Conservation (phyloP, 805 yeast genomes). For the Cyberlindnera sargentensis region DNA sequence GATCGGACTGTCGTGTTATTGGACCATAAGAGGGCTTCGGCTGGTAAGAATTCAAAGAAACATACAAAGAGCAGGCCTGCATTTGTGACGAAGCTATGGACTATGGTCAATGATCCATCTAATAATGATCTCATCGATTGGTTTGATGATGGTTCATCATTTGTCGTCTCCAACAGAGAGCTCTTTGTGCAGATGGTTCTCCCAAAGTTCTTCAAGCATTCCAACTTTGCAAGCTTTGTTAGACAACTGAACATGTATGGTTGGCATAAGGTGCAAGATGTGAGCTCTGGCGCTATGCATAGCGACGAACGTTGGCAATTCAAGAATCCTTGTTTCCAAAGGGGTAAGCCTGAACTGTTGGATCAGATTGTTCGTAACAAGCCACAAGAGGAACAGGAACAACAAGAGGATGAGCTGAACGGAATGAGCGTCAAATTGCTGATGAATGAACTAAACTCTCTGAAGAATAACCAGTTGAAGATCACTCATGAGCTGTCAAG, state of each 20-base stretch:
- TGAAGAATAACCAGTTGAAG: slow-evolving; percentile 71
- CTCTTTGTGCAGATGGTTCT: slow-evolving; percentile 71
- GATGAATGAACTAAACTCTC: slow-evolving; percentile 34
- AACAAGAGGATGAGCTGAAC: slow-evolving; percentile 2
- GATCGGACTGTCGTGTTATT: slow-evolving; percentile 3
- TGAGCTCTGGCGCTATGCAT: slow-evolving; percentile 64
- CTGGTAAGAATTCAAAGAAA: slow-evolving; percentile 3
- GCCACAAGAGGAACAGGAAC: slow-evolving; percentile 21
- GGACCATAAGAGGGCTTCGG: slow-evolving; percentile 1
- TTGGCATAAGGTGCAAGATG: slow-evolving; percentile 97
- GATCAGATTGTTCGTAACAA: slow-evolving; percentile 81
- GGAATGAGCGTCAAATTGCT: slow-evolving; percentile 27
- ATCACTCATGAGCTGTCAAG: slow-evolving; percentile 81
- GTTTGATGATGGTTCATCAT: slow-evolving; percentile 79
- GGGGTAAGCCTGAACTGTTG: slow-evolving; percentile 75
- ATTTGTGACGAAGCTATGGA: slow-evolving; percentile 90
- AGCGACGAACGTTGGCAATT: slow-evolving; percentile 86
- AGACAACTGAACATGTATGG: slow-evolving; percentile 98
- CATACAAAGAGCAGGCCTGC: slow-evolving; percentile 62
- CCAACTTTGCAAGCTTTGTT: slow-evolving; percentile 92
- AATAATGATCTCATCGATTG: slow-evolving; percentile 73
- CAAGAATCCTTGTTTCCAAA: slow-evolving; percentile 70
- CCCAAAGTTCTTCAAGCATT: slow-evolving; percentile 92
- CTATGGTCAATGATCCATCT: slow-evolving; percentile 79
- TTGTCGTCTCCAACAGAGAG: slow-evolving; percentile 80